Conservation (phyloP, 2,329 filamentous ascomycete genomes). For the Cytospora piceicola region DNA sequence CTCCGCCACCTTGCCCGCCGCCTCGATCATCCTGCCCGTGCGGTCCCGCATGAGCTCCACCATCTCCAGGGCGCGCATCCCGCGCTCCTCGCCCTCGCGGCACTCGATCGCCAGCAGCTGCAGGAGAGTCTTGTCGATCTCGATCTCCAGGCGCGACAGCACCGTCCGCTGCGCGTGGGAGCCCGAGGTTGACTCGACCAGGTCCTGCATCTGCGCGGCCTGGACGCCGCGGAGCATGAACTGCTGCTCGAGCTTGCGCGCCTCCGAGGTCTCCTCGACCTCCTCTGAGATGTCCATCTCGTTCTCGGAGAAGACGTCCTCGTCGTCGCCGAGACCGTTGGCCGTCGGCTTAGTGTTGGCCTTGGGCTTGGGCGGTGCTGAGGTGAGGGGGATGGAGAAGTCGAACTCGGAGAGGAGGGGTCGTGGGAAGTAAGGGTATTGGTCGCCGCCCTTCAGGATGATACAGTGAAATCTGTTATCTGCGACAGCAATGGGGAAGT, state of each 20-base stretch:
- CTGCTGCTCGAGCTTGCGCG: constrained; percentile 73
- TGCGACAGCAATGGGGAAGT: constrained; percentile 95
- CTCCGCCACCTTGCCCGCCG: constrained; percentile 85
- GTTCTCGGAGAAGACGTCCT: constrained; percentile 41
- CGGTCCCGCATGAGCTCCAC: constrained; percentile 83
- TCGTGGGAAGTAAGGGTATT: constrained; percentile 89
- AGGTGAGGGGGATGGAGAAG: constrained; percentile 80
- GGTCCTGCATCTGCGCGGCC: constrained; percentile 74
- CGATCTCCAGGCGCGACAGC: constrained; percentile 74
- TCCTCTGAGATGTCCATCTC: constrained; percentile 42
- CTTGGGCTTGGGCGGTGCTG: constrained; percentile 43
- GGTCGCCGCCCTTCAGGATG: constrained; percentile 93
- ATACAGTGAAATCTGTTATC: constrained; percentile 96
- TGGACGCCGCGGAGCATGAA: constrained; percentile 77
- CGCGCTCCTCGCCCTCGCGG: constrained; percentile 86
- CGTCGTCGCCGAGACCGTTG: constrained; percentile 39
- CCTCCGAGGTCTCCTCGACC: constrained; percentile 48
- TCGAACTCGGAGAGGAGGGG: constrained; percentile 92
- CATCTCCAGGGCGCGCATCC: constrained; percentile 93
- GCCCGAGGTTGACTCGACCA: constrained; percentile 69
- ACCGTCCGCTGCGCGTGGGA: constrained; percentile 67
- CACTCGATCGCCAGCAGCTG: constrained; percentile 91
- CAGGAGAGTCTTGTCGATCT: constrained; percentile 86
- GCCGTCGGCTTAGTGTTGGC: constrained; percentile 36
- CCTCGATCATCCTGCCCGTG: constrained; percentile 87